These are phyloP conservation scores for Colletotrichum cuscutae DNA, from an alignment of 2,329 filamentous ascomycete species.

Conservation along the genomic window DNA sequence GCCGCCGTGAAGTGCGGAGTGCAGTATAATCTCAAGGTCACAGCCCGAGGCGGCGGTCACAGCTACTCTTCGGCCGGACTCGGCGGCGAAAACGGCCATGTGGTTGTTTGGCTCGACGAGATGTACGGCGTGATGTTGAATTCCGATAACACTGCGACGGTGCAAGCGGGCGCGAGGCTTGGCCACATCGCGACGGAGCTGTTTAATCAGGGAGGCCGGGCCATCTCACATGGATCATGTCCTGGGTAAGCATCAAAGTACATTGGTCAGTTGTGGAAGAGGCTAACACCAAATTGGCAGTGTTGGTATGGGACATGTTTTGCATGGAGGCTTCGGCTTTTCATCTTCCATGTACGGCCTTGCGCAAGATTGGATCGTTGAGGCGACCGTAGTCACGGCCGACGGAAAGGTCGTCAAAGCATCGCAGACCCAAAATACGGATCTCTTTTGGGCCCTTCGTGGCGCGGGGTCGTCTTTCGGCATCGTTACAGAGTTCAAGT, in stretches of 20 bases:
- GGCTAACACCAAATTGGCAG: constrained; percentile 32
- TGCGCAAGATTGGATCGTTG: constrained; percentile 48
- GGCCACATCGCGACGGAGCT: constrained; percentile 57
- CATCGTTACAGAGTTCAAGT: constrained; percentile 50
- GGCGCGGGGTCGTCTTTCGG: constrained; percentile 55
- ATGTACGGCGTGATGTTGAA: constrained; percentile 56
- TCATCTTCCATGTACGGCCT: constrained; percentile 38
- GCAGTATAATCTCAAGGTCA: constrained; percentile 54
- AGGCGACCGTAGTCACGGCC: constrained; percentile 50
- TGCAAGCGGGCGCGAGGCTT: constrained; percentile 61
- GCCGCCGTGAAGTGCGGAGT: constrained; percentile 58
- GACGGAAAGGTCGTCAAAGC: constrained; percentile 44
- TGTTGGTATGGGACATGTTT: constrained; percentile 52
- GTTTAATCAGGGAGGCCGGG: constrained; percentile 49
- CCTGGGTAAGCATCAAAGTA: constrained; percentile 53
- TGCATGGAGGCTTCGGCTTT: constrained; percentile 54
- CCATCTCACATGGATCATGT: constrained; percentile 63
- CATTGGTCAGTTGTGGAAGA: not conserved
- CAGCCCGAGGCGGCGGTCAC: constrained; percentile 61
- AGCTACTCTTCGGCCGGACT: constrained; percentile 61
- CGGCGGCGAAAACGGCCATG: constrained; percentile 58
- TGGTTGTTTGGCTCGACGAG: constrained; percentile 58
- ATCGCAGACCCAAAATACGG: constrained; percentile 47
- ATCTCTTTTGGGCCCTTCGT: constrained; percentile 56
- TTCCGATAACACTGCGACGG: constrained; percentile 49